phyloP scores from a whole-genome alignment of 176 grass and related monocot genomes.

The Hsuehochloa calcarea region DNA sequence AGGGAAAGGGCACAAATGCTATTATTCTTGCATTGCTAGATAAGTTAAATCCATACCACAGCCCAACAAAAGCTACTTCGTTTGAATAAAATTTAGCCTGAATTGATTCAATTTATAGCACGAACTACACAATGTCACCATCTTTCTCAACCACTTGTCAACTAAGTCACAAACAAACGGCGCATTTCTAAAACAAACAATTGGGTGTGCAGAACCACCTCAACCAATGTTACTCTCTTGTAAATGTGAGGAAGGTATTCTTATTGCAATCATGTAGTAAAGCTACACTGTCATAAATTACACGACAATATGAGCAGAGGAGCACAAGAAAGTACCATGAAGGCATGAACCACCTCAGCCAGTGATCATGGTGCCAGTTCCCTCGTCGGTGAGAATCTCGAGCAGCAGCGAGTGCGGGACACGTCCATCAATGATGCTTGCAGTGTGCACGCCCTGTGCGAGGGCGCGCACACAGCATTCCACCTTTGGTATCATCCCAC shows the following conservation, averaged over 20 bases:
- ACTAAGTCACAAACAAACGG: not conserved
- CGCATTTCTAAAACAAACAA: not conserved
- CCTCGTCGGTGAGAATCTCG: slow-evolving; percentile 72
- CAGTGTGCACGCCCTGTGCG: slow-evolving; percentile 64
- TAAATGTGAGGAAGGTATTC: not conserved
- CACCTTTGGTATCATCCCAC: slow-evolving; percentile 83
- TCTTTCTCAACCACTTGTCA: not conserved
- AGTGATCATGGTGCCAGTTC: slow-evolving; percentile 68
- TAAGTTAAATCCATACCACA: not conserved
- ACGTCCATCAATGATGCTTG: slow-evolving; percentile 70
- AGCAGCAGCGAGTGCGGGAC: slow-evolving; percentile 61
- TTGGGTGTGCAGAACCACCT: not conserved
- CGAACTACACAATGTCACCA: not conserved
- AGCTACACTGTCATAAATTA: slow-evolving; percentile 6
- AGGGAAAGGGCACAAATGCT: not conserved
- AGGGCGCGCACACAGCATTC: slow-evolving; percentile 61
- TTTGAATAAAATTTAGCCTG: not conserved
- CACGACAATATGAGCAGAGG: slow-evolving; percentile 5
- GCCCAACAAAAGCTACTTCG: not conserved
- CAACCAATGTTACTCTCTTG: not conserved
- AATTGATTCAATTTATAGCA: not conserved
- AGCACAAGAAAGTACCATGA: slow-evolving; percentile 21
- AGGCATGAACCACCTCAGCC: slow-evolving; percentile 33
- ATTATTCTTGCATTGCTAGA: not conserved
- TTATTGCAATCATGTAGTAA: slow-evolving; percentile 20